phyloP scores from a whole-genome alignment of 176 grass and related monocot genomes.

The Tillandsia leiboldiana region DNA sequence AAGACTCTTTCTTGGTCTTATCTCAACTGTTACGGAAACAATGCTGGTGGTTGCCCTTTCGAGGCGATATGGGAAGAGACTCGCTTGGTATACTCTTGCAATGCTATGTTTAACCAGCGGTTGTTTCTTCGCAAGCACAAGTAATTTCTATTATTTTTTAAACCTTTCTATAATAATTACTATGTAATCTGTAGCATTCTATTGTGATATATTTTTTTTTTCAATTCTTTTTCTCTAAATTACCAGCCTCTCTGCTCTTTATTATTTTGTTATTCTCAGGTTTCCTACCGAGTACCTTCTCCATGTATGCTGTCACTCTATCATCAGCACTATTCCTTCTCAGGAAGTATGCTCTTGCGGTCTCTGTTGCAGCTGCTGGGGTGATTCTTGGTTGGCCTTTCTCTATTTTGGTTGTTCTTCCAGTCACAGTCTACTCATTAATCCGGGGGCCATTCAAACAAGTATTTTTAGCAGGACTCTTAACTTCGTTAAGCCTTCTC shows the following conservation, averaged over 20 bases:
- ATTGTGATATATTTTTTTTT: background rate
- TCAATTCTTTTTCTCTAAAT: background rate
- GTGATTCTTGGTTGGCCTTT: conserved; percentile 99
- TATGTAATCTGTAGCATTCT: background rate
- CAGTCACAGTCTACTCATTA: conserved; percentile 66
- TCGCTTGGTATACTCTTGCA: conserved; percentile 85
- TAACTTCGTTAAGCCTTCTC: conserved; percentile 64
- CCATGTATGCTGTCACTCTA: conserved; percentile 96
- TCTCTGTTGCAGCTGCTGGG: conserved; percentile 67
- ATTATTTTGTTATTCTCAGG: conserved; percentile 34
- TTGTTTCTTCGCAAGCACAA: conserved; percentile 97
- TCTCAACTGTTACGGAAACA: conserved; percentile 85
- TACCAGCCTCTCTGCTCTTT: conserved; percentile 2
- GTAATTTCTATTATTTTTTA: conserved; percentile 33
- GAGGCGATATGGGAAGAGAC: conserved; percentile 86
- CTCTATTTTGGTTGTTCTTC: conserved; percentile 85
- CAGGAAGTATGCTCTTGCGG: conserved; percentile 65
- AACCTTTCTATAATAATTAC: background rate
- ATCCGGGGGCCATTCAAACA: conserved; percentile 57
- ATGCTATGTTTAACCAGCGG: conserved; percentile 93
- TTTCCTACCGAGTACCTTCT: conserved; percentile 98
- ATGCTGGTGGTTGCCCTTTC: conserved; percentile 82
- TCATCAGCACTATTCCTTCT: conserved; percentile 86
- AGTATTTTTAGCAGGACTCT: conserved; percentile 73
- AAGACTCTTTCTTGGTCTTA: conserved; percentile 92